A percentile compares a stretch with the other conserved stretches of the same genome.
phyloP scores from a whole-genome alignment of 2,329 filamentous ascomycete genomes.

The Aspergillus bombycis region DNA sequence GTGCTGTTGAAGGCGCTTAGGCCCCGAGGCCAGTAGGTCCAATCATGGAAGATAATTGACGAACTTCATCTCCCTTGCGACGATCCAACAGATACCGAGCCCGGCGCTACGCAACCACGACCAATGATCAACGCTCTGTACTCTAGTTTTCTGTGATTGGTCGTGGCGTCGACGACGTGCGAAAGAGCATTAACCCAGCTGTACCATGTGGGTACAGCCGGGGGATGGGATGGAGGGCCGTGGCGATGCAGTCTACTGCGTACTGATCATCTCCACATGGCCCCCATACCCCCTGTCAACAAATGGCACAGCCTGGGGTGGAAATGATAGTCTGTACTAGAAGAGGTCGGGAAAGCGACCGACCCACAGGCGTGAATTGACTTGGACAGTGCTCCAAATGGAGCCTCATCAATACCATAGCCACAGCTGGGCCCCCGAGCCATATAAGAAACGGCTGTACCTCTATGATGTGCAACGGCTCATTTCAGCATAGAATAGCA shows the following conservation, averaged over 20 bases:
- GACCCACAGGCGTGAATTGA: background rate
- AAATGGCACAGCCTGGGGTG: background rate
- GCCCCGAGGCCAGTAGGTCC: background rate
- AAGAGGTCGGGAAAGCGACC: background rate
- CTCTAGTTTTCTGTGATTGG: background rate
- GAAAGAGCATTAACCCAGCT: too few relatives aligned
- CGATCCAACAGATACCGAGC: background rate
- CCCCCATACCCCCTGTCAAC: background rate
- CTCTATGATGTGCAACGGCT: background rate
- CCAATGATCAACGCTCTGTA: background rate
- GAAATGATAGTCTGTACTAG: background rate
- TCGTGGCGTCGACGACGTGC: too few relatives aligned
- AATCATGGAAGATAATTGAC: background rate
- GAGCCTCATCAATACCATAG: background rate
- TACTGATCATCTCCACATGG: background rate
- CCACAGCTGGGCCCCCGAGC: background rate
- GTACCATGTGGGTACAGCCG: background rate
- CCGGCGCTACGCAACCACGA: background rate
- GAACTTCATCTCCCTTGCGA: background rate
- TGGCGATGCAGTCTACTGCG: background rate
- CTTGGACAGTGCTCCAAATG: background rate
- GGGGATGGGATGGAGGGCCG: too few relatives aligned
- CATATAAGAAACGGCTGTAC: background rate
- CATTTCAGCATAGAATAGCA: background rate
- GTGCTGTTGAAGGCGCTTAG: too few relatives aligned